Percentiles rank a stretch among this genome's conserved stretches.
Conservation (phyloP, 2,329 filamentous ascomycete species). For the Chrysosporium keratinophilum region DNA sequence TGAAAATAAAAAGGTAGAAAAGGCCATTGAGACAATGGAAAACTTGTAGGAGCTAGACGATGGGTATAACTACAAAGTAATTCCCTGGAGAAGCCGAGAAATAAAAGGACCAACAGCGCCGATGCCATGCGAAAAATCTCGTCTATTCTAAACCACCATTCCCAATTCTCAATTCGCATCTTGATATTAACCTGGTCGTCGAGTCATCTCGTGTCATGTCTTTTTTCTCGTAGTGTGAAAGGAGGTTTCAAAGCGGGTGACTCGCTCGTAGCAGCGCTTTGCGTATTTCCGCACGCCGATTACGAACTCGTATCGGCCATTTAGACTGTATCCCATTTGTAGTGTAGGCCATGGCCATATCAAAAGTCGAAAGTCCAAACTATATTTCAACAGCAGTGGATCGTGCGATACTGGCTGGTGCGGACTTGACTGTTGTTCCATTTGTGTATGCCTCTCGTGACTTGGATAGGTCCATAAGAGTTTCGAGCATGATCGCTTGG, state of each 20-base stretch:
- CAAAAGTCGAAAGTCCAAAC: background rate
- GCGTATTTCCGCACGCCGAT: background rate
- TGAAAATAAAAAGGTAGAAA: background rate
- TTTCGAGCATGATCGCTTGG: constrained; percentile 64
- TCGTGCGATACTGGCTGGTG: background rate
- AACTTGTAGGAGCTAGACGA: background rate
- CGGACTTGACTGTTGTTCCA: background rate
- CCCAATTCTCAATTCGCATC: background rate
- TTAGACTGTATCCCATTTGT: background rate
- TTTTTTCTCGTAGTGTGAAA: background rate
- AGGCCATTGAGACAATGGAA: background rate
- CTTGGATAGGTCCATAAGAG: constrained; percentile 35
- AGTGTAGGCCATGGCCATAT: background rate
- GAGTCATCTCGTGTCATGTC: constrained; percentile 1
- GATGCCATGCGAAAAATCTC: constrained; percentile 6
- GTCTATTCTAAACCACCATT: constrained; percentile 3
- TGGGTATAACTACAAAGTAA: background rate
- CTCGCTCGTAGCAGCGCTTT: background rate
- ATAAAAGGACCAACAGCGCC: constrained; percentile 5
- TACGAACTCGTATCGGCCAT: background rate
- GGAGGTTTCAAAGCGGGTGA: background rate
- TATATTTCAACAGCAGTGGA: constrained; percentile 6
- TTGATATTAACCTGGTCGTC: constrained; percentile 2
- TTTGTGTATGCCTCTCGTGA: background rate
- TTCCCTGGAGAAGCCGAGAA: too few species aligned